Evolutionary conservation across 2,329 filamentous ascomycete species (phyloP), one percentile per base, ranked within the genome.

Genomic region (Pezicula radicicola): DNA sequence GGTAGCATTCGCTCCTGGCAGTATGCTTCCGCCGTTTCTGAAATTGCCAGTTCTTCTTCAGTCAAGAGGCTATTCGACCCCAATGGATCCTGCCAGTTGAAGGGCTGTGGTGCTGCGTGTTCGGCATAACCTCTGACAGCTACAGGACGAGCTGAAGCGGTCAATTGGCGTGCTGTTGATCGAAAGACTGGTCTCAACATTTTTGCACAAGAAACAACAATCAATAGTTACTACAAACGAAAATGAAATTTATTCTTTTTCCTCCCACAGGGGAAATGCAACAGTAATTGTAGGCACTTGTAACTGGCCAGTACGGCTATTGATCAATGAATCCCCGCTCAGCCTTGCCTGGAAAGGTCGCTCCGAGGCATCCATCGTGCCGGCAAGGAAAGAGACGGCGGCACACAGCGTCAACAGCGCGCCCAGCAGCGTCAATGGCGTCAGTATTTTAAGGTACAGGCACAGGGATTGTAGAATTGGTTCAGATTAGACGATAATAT

Each of bases 21-120:
- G 67, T 97, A 99, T 55, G 89, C 82, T 71, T 96, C 89, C 33
- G 93, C 93, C 6, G 91, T 96, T 63, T 97, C 91, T 40, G 88
- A 80, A 60, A 99, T 93, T 13, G 92, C 91, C 58, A 90, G 68
- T 71, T 99, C 94, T 54, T 99, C 94, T 59, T 96, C 89, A 1
- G 91, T 96, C 64, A 91, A 81, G 42, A 96, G 73, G 64, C 84
- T 87, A 63, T 84, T 85, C 35, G 86, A 78, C 25, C 79, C 80
- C 53, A 99, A 76, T 18, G 94, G 92, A 67, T 99, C 94, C 68
- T 94, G 82, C 93, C 94, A 99, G 69, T 96, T 85, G 70, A 97
- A 97, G 27, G 68, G 55, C 45, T 60, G 62, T 50, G 61, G 60
- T 54, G 65, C 59, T 42, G 62, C 55, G 36, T 63, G 55, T 8